phyloP scores from a whole-genome alignment of 805 yeast species.

The Wickerhamomyces xylosicus region DNA sequence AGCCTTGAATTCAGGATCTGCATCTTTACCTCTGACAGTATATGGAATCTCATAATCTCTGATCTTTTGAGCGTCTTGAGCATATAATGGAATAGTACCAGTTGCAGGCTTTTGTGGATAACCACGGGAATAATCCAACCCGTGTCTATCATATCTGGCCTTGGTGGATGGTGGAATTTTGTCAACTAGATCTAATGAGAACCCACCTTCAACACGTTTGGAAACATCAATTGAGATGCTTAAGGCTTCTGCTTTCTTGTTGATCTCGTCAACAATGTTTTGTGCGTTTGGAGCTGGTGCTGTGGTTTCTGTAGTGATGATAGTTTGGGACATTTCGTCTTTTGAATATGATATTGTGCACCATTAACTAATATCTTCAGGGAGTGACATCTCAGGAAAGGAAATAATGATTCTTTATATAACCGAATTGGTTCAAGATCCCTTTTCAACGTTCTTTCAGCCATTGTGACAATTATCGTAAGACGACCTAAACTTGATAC shows the following conservation, averaged over 20 bases:
- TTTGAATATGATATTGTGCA: too few relatives aligned
- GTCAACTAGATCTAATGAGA: not conserved
- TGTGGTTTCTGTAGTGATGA: not conserved
- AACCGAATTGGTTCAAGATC: too few relatives aligned
- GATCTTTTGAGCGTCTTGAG: conserved; percentile 28
- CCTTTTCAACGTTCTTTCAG: too few relatives aligned
- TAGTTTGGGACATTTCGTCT: too few relatives aligned
- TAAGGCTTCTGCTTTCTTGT: not conserved
- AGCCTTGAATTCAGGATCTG: conserved; percentile 31
- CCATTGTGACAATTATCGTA: too few relatives aligned
- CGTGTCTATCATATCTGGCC: conserved; percentile 21
- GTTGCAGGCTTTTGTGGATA: conserved; percentile 25
- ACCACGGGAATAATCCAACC: conserved; percentile 27
- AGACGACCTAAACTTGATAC: too few relatives aligned
- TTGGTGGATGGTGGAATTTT: conserved; percentile 16
- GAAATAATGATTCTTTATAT: too few relatives aligned
- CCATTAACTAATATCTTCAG: too few relatives aligned
- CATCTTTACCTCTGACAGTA: conserved; percentile 12
- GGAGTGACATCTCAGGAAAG: too few relatives aligned
- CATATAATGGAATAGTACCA: conserved; percentile 24
- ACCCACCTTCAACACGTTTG: conserved; percentile 2
- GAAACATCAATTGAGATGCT: conserved; percentile 1
- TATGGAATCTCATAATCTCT: conserved; percentile 13
- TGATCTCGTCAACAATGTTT: not conserved
- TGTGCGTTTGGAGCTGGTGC: not conserved